Evolutionary conservation across 345 rosid genomes (phyloP), one percentile per base, ranked within the genome.

Genomic region (Cardiospermum halicacabum): DNA sequence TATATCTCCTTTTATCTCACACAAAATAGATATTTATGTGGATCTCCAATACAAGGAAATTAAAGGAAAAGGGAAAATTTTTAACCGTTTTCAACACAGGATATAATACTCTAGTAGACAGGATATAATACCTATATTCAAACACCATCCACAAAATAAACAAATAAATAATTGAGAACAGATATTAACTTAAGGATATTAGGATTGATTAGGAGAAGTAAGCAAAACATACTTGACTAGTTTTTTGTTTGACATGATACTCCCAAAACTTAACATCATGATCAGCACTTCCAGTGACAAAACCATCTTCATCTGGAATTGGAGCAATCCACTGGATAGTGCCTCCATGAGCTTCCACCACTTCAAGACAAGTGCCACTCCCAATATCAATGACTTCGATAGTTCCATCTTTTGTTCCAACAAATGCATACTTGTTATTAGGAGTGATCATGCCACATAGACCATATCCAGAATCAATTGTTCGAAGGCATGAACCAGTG

Each of bases 261-360:
- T 88, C 90, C 98, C 98, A 93, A 68, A 90, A 88, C 76, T 93
- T 93, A 56, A 90, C 84, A 60, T 91, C 95, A 34, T 85, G 94
- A 76, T 93, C 99, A 36, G 94, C 94, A 81, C 99, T 93, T 62
- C 92, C 97, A 6, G 97, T 93, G 71, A 93, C 83, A 78, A 93
- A 90, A 53, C 89, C 87, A 76, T 83, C 81, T 64, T 77, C 91
- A 69, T 88, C 81, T 66, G 97, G 95, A 77, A 93, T 79, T 28
- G 81, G 70, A 50, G 84, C 84, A 64, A 93, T 91, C 10, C 96
- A 78, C 70, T 81, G 77, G 36, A 93, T 75, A 36, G 95, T 72
- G 64, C 97, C 91, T 62, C 97, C 97, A 74, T 93, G 99, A 71
- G 92, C 97, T 73, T 91, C 88, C 69, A 88, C 77, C 27, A 60